These are phyloP conservation scores for Phialophora macrospora DNA, from an alignment of 2,329 filamentous ascomycete species.

Conservation along the genomic window DNA sequence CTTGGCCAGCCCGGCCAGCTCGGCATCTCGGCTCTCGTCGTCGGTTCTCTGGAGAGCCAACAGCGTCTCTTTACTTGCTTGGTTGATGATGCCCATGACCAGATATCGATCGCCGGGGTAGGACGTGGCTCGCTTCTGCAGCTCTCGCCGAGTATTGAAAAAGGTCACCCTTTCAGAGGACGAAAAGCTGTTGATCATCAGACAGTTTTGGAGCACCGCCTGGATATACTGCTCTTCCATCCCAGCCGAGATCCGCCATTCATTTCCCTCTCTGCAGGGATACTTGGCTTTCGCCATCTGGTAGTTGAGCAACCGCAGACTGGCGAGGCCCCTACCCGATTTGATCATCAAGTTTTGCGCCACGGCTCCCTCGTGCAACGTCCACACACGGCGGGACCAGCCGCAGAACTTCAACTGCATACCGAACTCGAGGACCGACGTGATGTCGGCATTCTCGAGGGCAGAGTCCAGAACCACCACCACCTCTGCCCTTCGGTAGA, in stretches of 20 bases:
- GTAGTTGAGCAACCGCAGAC: not conserved
- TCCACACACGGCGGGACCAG: conserved; percentile 5
- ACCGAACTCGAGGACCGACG: conserved; percentile 2
- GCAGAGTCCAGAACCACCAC: conserved; percentile 7
- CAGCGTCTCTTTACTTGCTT: conserved; percentile 8
- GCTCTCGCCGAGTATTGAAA: not conserved
- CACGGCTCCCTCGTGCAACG: not conserved
- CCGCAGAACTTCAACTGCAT: conserved; percentile 10
- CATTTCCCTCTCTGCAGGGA: not conserved
- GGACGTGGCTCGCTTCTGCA: not conserved
- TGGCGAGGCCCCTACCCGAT: not conserved
- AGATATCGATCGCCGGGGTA: conserved; percentile 7
- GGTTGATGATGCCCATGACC: conserved; percentile 8
- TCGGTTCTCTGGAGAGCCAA: not conserved
- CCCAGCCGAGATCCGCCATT: not conserved
- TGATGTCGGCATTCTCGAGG: conserved; percentile 7
- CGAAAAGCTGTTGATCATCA: not conserved
- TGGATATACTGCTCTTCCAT: not conserved
- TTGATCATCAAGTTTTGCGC: not conserved
- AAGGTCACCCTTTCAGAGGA: not conserved
- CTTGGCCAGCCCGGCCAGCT: not conserved
- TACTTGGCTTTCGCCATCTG: not conserved
- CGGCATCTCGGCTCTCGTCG: not conserved
- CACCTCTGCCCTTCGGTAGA: conserved; percentile 6
- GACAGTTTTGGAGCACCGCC: not conserved